Evolutionary conservation across 2,329 filamentous ascomycete genomes (phyloP).

Genomic region (Fusarium hainanense): DNA sequence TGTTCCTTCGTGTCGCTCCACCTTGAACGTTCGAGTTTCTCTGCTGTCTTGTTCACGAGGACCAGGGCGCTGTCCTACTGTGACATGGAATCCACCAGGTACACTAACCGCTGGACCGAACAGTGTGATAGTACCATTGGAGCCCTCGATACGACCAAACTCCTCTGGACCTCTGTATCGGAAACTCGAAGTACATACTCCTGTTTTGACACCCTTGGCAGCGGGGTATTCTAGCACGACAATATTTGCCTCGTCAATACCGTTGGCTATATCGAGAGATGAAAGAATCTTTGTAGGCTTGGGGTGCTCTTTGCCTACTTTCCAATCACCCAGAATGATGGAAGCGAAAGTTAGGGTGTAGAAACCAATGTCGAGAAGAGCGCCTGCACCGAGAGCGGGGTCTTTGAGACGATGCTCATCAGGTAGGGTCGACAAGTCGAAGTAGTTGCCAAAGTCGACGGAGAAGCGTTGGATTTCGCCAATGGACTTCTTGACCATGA

Average conservation of each 20-base stretch:
- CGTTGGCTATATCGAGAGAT: conserved; percentile 16
- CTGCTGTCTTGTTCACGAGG: not conserved
- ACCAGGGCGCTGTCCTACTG: not conserved
- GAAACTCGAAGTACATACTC: conserved; percentile 21
- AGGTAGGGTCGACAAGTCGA: not conserved
- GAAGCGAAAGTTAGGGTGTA: conserved; percentile 21
- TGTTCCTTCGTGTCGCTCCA: conserved; percentile 12
- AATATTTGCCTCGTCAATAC: conserved; percentile 7
- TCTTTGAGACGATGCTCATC: conserved; percentile 19
- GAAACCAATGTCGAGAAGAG: conserved; percentile 16
- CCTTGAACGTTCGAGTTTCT: conserved; percentile 11
- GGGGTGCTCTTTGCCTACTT: conserved; percentile 16
- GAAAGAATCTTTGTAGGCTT: conserved; percentile 7
- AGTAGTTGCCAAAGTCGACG: conserved; percentile 26
- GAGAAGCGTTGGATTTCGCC: conserved; percentile 20
- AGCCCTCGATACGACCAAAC: conserved; percentile 15
- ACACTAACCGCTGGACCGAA: conserved; percentile 22
- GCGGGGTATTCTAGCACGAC: conserved; percentile 16
- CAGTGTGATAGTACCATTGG: conserved; percentile 9
- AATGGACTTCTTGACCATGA: conserved; percentile 20
- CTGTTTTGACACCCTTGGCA: conserved; percentile 7
- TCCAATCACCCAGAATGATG: conserved; percentile 23
- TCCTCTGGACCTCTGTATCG: conserved; percentile 11
- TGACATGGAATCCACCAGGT: conserved; percentile 16
- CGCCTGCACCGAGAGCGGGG: conserved; percentile 20